Evolutionary conservation across 176 grass and related monocot genomes (phyloP), one percentile per base, ranked within the genome.

Genomic region (Lolium rigidum): DNA sequence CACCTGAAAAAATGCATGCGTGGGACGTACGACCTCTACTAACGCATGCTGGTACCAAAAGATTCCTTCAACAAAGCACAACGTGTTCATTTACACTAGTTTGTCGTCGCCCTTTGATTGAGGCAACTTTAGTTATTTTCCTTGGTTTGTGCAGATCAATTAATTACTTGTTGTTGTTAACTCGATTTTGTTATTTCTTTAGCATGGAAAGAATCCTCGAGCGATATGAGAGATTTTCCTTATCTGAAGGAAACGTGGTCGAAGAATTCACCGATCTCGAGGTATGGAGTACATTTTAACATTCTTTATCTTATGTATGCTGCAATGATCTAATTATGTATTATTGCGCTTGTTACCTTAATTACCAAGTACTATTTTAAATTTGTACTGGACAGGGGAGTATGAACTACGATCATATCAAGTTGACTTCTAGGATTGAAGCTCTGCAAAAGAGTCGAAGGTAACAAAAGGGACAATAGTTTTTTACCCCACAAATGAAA

Each of bases 131-230:
- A 2, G 55, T 58, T 58, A n/a, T 58, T 7, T 58, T n/a, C 18
- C 55, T n/a, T 58, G 55, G 55, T 58, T 58, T 58, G 2, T 58
- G 0, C 24, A 14, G 61, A 2, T 26, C 10, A 64, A 24, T 64
- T 64, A 25, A 13, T 63, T 64, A 26, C 24, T 3, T 26, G 11
- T 35, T n/a, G n/a, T n/a, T 48, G 41, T 78, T 41, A 62, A 48
- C 15, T 63, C 1, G 3, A 13, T 20, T 26, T 20, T 74, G 4
- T 18, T 25, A 48, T 68, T 76, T 82, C 20, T 64, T 20, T 77
- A 93, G 88, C 18, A 77, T 93, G 88, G 88, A 90, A 13, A 48
- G 16, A 25, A 71, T 90, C 28, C 88, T 93, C 28, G 79, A 84
- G 48, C 66, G 83, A 46, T 93, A 93, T 16, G 79, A 76, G 61